Percentiles rank a stretch among this genome's conserved stretches.
These are phyloP conservation scores for Cryptosporidium ubiquitum DNA, from an alignment of 169 alveolate species.

Conservation along the genomic window DNA sequence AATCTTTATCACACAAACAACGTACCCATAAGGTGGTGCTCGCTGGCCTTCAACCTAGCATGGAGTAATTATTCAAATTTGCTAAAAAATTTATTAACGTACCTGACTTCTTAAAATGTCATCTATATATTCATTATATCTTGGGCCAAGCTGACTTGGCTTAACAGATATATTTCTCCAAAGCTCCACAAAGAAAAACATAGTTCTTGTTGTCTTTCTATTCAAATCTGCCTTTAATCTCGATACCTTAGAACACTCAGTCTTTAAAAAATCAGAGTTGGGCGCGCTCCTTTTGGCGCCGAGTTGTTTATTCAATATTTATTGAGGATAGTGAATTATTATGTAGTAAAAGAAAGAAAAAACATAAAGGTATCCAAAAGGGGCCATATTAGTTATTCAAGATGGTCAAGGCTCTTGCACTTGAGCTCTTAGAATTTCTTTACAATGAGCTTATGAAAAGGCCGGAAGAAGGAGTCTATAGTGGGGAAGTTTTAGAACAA, in stretches of 20 bases:
- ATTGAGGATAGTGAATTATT: neutral
- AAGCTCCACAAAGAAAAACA: slow-evolving; percentile 91
- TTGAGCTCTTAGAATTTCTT: slow-evolving; percentile 29
- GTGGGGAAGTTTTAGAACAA: slow-evolving; percentile 40
- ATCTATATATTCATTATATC: slow-evolving; percentile 87
- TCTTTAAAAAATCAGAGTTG: no score
- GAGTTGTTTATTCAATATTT: neutral
- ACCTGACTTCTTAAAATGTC: slow-evolving; percentile 86
- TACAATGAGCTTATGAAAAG: slow-evolving; percentile 4
- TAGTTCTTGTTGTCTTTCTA: slow-evolving; percentile 31
- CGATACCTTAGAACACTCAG: neutral
- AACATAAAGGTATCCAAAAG: neutral
- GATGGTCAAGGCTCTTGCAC: slow-evolving; percentile 5
- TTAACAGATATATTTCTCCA: slow-evolving; percentile 89
- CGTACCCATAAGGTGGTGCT: slow-evolving; percentile 85
- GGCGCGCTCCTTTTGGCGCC: neutral
- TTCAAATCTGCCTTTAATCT: neutral
- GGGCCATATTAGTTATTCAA: neutral
- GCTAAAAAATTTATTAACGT: neutral
- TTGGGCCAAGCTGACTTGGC: slow-evolving; percentile 91
- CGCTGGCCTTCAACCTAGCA: slow-evolving; percentile 88
- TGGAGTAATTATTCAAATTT: neutral
- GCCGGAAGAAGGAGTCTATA: neutral
- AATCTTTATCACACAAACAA: slow-evolving; percentile 90
- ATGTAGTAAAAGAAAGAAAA: neutral